These are phyloP conservation scores for Pulveroboletus sp. DNA, from an alignment of 768 basidiomycete genomes.

Conservation along the genomic window DNA sequence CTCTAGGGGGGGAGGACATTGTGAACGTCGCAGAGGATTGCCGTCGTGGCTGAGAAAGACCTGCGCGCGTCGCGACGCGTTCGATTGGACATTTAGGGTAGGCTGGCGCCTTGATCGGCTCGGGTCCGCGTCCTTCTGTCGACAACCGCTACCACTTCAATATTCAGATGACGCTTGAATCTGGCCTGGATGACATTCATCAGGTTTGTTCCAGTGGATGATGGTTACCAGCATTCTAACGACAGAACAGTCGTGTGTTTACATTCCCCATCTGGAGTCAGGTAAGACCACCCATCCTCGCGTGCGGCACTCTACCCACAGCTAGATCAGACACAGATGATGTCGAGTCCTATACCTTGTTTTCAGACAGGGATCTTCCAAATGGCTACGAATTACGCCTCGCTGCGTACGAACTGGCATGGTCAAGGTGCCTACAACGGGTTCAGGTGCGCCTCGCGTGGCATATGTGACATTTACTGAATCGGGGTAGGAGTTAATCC, in stretches of 20 bases:
- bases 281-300: slow-evolving; percentile 13
- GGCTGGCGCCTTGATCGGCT: too few relatives aligned
- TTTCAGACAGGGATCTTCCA: slow-evolving; percentile 27
- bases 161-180: slow-evolving; percentile 12
- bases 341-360: slow-evolving; percentile 23
- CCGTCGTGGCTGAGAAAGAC: slow-evolving; percentile 4
- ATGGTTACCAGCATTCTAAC: slow-evolving; percentile 3
- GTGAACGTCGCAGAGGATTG: not conserved
- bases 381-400: slow-evolving; percentile 40
- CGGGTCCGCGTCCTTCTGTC: not conserved
- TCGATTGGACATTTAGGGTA: slow-evolving; percentile 45
- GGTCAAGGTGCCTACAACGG: slow-evolving; percentile 53
- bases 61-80: slow-evolving; percentile 53
- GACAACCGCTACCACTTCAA: not conserved
- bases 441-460: slow-evolving; percentile 43
- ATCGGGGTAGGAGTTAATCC: slow-evolving; percentile 39
- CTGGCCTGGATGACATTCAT: slow-evolving; percentile 20
- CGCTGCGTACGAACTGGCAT: slow-evolving; percentile 50
- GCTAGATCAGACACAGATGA: slow-evolving; percentile 11
- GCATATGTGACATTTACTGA: slow-evolving; percentile 3
- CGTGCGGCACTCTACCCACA: not conserved
- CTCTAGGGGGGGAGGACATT: slow-evolving; percentile 63
- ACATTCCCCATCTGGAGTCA: slow-evolving; percentile 24
- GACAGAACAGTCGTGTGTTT: slow-evolving; percentile 23
- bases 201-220: slow-evolving; percentile 20